Evolutionary conservation across 805 yeast species (phyloP).

Genomic region (Saccharomycopsis vini): DNA sequence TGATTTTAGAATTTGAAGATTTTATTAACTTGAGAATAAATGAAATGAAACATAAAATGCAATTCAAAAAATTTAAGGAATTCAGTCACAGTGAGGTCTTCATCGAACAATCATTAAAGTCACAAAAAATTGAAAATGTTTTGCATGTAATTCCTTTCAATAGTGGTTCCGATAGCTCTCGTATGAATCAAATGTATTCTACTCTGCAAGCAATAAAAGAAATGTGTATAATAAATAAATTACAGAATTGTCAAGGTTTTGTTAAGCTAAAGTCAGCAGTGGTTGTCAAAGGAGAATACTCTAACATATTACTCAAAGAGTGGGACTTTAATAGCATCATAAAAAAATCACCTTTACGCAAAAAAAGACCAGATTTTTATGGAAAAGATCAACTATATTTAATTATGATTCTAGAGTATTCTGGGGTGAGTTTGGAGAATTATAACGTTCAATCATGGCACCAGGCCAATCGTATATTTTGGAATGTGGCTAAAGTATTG

Average conservation of each 20-base stretch:
- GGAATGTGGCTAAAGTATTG: constrained; percentile 42
- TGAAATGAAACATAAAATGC: constrained; percentile 6
- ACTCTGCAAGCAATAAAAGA: constrained; percentile 39
- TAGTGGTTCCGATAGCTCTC: constrained; percentile 27
- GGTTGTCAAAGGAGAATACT: constrained; percentile 40
- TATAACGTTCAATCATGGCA: constrained; percentile 32
- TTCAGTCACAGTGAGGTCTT: constrained; percentile 11
- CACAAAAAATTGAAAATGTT: constrained; percentile 23
- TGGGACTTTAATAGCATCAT: constrained; percentile 34
- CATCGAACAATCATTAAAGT: constrained; percentile 10
- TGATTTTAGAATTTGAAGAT: constrained; percentile 17
- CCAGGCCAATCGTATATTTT: constrained; percentile 38
- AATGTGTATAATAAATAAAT: constrained; percentile 32
- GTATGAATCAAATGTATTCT: constrained; percentile 22
- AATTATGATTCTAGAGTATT: constrained; percentile 32
- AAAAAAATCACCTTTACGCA: background rate
- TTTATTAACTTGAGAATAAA: constrained; percentile 10
- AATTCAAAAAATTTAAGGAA: constrained; percentile 7
- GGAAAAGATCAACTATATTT: constrained; percentile 27
- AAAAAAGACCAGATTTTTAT: constrained; percentile 30
- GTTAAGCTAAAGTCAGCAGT: constrained; percentile 34
- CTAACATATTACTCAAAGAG: constrained; percentile 30
- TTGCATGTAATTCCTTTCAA: constrained; percentile 44
- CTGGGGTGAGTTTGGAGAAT: constrained; percentile 37
- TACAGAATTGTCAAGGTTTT: constrained; percentile 37